Conservation (phyloP, 2,329 filamentous ascomycete species). For the Talaromyces sp. region DNA sequence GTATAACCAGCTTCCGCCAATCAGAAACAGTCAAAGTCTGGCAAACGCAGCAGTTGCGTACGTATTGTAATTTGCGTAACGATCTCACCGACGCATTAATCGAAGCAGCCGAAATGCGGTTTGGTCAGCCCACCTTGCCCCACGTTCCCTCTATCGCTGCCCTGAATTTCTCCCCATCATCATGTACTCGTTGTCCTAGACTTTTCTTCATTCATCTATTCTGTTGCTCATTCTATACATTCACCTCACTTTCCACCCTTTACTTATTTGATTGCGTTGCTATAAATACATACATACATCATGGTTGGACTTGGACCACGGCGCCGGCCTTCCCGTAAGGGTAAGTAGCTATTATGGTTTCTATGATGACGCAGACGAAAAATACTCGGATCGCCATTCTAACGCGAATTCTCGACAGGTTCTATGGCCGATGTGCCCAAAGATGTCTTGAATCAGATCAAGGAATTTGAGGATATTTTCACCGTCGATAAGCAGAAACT, state of each 20-base stretch:
- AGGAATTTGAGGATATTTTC: slow-evolving; percentile 78
- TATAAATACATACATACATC: slow-evolving; percentile 27
- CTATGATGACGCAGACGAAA: neutral
- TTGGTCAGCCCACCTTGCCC: neutral
- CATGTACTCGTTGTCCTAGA: neutral
- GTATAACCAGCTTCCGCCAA: neutral
- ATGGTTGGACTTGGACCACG: slow-evolving; percentile 66
- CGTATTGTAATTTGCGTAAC: slow-evolving; percentile 16
- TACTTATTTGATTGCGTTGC: neutral
- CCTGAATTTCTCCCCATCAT: slow-evolving; percentile 4
- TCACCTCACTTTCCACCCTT: neutral
- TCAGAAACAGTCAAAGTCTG: neutral
- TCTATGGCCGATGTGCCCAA: slow-evolving; percentile 89
- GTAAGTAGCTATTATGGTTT: slow-evolving; percentile 49
- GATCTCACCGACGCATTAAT: slow-evolving; percentile 15
- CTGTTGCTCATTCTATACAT: neutral
- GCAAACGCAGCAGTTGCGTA: neutral
- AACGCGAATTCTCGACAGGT: slow-evolving; percentile 50
- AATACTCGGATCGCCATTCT: slow-evolving; percentile 15
- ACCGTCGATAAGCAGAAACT: slow-evolving; percentile 73
- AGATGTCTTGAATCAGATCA: slow-evolving; percentile 76
- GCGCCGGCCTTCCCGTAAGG: slow-evolving; percentile 67
- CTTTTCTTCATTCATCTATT: neutral
- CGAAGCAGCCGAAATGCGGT: slow-evolving; percentile 22
- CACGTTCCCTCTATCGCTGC: neutral